Base-by-base conservation (phyloP, 129 eudicot genomes). In the Flaveria bidentis region DNA sequence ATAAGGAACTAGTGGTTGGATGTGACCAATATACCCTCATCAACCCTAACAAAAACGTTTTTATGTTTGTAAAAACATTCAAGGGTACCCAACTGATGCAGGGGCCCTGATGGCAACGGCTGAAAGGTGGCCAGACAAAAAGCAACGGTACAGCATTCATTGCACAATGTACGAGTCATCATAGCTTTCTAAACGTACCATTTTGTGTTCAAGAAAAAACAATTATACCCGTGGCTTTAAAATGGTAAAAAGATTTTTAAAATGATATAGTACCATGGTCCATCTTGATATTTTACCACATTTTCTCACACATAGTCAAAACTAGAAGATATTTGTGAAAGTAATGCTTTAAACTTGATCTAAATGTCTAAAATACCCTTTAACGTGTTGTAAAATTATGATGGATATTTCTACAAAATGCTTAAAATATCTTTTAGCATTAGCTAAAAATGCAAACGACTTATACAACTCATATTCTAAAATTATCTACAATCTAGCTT, bases 281-380 rank as follows among this genome's bases (percentile, higher is more conserved):
- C 70, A 60, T 60, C 69, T 60, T 42, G 28, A 22, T 74, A 42
- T 74, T 60, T 58, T 74, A 60, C 70, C 26, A 58, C 16, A 60
- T 72, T 30, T 71, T 9, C 41, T 62, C 14, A n/a, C 45, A 30
- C 16, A 20, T 46, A 20, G 20, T 13, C 57, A 46, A 12, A 12
- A 66, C 26, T 66, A 39, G 25, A 16, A n/a, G 26, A 65, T 17
- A 65, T 66, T 2, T 39, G 41, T 55, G 33, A 1, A 33, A 25
- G 36, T 55, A 28, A 33, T 72, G 67, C 1, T 33, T 4, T 28
- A 44, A 30, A n/a, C n/a, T n/a, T 39, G 7, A 20, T 45, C 55
- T 3, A 65, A 75, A 75, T 74, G 66, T 63, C 77, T 69, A 73
- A n/a, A 36, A 66, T 33, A 76, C n/a, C 60, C 33, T 28, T 57